Percentiles rank a stretch among this genome's conserved stretches.
These are phyloP conservation scores for Vanderwaltozyma polyspora DNA, from an alignment of 805 yeast genomes.

Conservation along the genomic window DNA sequence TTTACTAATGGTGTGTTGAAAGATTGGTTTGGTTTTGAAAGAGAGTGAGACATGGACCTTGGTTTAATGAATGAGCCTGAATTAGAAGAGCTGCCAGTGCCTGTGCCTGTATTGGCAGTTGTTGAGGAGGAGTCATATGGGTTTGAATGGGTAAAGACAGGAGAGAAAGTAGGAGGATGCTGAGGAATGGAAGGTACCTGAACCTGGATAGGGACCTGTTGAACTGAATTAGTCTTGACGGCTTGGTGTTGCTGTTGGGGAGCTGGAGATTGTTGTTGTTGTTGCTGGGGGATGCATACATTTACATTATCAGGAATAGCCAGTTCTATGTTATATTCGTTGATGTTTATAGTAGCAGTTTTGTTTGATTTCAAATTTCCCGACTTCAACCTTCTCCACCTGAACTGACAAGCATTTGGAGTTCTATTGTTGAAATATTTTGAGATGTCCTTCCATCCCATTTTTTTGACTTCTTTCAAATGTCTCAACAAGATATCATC, in stretches of 20 bases:
- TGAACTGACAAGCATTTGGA: slow-evolving; percentile 80
- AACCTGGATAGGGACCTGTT: no score
- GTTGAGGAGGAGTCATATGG: neutral
- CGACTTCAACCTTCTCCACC: slow-evolving; percentile 66
- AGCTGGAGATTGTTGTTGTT: neutral
- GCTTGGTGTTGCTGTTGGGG: neutral
- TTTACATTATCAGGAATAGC: neutral
- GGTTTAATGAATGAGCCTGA: slow-evolving; percentile 12
- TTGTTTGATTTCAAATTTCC: slow-evolving; percentile 30
- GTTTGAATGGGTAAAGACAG: neutral
- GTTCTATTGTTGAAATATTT: slow-evolving; percentile 70
- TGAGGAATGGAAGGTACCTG: no score
- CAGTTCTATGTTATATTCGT: slow-evolving; percentile 1
- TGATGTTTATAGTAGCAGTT: slow-evolving; percentile 11
- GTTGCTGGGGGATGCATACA: neutral
- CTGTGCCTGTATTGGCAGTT: neutral
- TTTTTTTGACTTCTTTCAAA: slow-evolving; percentile 68
- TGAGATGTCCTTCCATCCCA: slow-evolving; percentile 86
- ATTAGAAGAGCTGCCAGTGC: no score
- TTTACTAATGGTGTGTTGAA: neutral
- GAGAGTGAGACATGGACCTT: slow-evolving; percentile 22
- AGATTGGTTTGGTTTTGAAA: slow-evolving; percentile 9
- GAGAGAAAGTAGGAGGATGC: neutral
- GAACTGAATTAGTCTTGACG: no score
- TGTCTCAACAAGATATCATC: slow-evolving; percentile 64